These are phyloP conservation scores for Malus domestica DNA, from an alignment of 306 rosid species.

Conservation along the genomic window ASM211411v1 NC_041803.1:9665001-9665500, in stretches of 20 bases:
- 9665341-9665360: neutral
- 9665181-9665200: neutral
- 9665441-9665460: no score
- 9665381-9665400: no score
- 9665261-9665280: neutral
- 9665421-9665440: neutral
- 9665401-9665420: no score
- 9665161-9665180: neutral
- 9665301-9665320: neutral
- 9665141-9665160: slow-evolving; percentile 42
- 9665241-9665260: neutral
- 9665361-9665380: no score
- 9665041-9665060: neutral
- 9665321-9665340: neutral
- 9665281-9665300: neutral
- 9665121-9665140: slow-evolving; percentile 21
- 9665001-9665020: neutral
- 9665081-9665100: neutral
- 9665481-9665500: no score
- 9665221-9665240: neutral
- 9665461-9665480: no score
- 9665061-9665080: slow-evolving; percentile 8
- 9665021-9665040: neutral
- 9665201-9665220: neutral
- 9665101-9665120: neutral